phyloP scores from a whole-genome alignment of 129 eudicot genomes.

The Tagetes erecta region DNA sequence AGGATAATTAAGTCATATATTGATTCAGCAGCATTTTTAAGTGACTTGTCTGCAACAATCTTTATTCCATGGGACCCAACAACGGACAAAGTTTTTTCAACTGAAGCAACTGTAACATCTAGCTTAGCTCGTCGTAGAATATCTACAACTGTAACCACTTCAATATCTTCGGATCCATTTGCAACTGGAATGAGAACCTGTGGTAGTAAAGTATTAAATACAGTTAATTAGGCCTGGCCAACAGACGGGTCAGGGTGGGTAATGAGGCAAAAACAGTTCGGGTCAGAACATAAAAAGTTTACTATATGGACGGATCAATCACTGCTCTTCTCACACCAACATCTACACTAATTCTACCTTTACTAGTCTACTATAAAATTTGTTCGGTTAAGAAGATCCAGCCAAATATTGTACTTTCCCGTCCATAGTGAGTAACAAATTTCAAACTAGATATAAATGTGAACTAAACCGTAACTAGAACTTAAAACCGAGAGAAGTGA shows the following conservation, averaged over 20 bases:
- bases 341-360: background rate
- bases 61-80: slow-evolving; percentile 60
- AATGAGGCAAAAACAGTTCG: background rate
- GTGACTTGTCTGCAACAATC: slow-evolving; percentile 66
- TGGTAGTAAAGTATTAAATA: background rate
- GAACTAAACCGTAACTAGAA: background rate
- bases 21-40: slow-evolving; percentile 40
- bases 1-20: slow-evolving; percentile 77
- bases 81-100: slow-evolving; percentile 54
- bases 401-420: background rate
- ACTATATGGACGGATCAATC: background rate
- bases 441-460: background rate
- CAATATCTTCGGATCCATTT: slow-evolving; percentile 80
- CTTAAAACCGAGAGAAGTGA: background rate
- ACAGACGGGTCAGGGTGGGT: background rate
- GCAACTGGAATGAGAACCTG: slow-evolving; percentile 95
- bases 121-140: slow-evolving; percentile 76
- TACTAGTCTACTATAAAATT: background rate
- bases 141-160: slow-evolving; percentile 71
- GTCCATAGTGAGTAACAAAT: background rate
- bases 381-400: background rate
- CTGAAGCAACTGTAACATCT: slow-evolving; percentile 70
- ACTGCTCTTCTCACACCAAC: background rate
- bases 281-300: background rate
- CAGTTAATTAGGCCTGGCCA: background rate